A percentile compares a stretch with the other conserved stretches of the same genome.
Evolutionary conservation across 805 yeast species (phyloP).

Genomic region (Kluyveromyces siamensis): DNA sequence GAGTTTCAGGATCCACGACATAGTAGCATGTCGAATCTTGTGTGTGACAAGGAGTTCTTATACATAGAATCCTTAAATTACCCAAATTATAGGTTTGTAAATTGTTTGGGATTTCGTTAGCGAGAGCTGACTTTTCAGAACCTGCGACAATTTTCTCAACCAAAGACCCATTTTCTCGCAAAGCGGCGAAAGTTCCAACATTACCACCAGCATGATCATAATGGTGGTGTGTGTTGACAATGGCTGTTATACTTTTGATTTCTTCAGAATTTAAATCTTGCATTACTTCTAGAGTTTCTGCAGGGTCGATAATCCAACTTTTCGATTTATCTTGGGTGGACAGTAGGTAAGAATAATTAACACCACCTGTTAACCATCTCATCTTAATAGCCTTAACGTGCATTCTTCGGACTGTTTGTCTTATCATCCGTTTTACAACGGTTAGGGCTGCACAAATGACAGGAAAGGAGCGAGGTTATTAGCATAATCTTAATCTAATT

Average conservation of each 20-base stretch:
- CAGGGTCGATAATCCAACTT: slow-evolving; percentile 89
- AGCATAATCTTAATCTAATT: no score
- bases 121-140: slow-evolving; percentile 38
- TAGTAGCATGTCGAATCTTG: slow-evolving; percentile 90
- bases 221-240: slow-evolving; percentile 95
- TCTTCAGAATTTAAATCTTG: slow-evolving; percentile 35
- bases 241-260: slow-evolving; percentile 49
- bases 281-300: slow-evolving; percentile 65
- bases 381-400: slow-evolving; percentile 74
- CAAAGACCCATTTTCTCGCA: slow-evolving; percentile 29
- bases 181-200: slow-evolving; percentile 22
- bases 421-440: slow-evolving; percentile 4
- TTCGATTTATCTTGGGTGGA: slow-evolving; percentile 48
- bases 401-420: slow-evolving; percentile 44
- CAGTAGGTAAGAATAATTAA: slow-evolving; percentile 74
- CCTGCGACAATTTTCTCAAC: slow-evolving; percentile 73
- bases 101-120: slow-evolving; percentile 61
- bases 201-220: slow-evolving; percentile 93
- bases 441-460: not conserved
- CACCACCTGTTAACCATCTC: slow-evolving; percentile 91
- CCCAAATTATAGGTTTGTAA: slow-evolving; percentile 42
- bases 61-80: slow-evolving; percentile 57
- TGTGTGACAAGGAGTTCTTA: slow-evolving; percentile 97
- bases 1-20: slow-evolving; percentile 52
- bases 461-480: not conserved